Conservation (phyloP, 352 stramenopile genomes). For the Poterioochromonas sp. region DNA sequence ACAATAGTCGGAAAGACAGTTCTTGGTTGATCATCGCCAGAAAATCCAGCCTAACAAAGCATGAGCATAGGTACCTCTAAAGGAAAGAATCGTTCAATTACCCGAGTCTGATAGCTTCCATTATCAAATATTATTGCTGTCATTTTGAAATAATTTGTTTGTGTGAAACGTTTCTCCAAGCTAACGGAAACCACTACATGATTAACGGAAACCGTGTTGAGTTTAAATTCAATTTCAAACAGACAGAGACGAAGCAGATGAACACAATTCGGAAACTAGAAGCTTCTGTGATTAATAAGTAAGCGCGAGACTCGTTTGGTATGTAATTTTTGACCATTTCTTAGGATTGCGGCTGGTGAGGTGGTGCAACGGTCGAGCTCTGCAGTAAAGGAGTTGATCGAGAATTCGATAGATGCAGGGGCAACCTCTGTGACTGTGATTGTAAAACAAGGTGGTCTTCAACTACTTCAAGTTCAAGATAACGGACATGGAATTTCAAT, state of each 20-base stretch:
- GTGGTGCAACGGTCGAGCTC: slow-evolving; percentile 85
- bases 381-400: slow-evolving; percentile 93
- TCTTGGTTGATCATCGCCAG: too few relatives aligned
- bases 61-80: too few relatives aligned
- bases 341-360: slow-evolving; percentile 69
- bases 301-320: background rate
- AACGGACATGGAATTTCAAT: slow-evolving; percentile 81
- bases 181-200: too few relatives aligned
- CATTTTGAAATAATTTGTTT: too few relatives aligned
- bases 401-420: slow-evolving; percentile 95
- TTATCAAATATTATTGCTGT: too few relatives aligned
- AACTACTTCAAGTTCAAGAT: slow-evolving; percentile 86
- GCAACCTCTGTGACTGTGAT: slow-evolving; percentile 46
- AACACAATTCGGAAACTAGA: background rate
- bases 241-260: background rate
- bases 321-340: background rate
- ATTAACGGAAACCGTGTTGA: too few relatives aligned
- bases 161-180: too few relatives aligned
- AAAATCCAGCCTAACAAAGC: too few relatives aligned
- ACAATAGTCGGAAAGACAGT: too few relatives aligned
- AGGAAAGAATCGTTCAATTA: too few relatives aligned
- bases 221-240: too few relatives aligned
- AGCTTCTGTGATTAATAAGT: background rate
- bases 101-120: too few relatives aligned
- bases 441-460: slow-evolving; percentile 67